Evolutionary conservation across 1,284 basidiomycete genomes (phyloP).

Genomic region (Pterula multifida): DNA sequence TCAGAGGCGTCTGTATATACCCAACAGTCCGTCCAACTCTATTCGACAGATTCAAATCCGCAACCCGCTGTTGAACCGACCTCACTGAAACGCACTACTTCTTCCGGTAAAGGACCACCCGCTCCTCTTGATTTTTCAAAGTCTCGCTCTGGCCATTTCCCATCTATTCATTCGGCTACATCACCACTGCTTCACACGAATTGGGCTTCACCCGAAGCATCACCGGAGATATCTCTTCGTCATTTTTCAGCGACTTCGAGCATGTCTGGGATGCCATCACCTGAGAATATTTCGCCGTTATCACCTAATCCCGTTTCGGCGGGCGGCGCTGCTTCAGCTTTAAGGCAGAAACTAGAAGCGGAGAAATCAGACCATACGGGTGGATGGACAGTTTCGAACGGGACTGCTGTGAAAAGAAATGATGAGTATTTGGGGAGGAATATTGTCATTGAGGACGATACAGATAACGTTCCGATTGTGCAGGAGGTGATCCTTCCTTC

Average conservation of each 20-base stretch:
- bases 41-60: neutral
- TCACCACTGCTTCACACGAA: constrained; percentile 43
- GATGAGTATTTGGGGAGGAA: constrained; percentile 3
- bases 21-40: constrained; percentile 13
- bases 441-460: constrained; percentile 28
- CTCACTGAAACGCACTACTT: neutral
- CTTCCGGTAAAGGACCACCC: neutral
- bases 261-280: neutral
- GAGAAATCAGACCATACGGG: neutral
- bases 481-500: constrained; percentile 5
- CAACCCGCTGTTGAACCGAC: neutral
- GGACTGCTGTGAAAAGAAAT: constrained; percentile 3
- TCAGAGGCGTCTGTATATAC: constrained; percentile 25
- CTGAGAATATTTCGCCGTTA: neutral
- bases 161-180: constrained; percentile 12
- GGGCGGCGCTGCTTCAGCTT: neutral
- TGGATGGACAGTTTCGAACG: neutral
- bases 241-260: constrained; percentile 1
- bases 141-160: neutral
- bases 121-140: neutral
- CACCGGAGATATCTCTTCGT: constrained; percentile 15
- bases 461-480: constrained; percentile 2
- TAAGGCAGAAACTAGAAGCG: neutral
- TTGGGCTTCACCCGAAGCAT: constrained; percentile 35
- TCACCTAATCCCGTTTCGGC: neutral